Evolutionary conservation across 306 rosid species (phyloP).

Genomic region (Hylodesmum podocarpum): DNA sequence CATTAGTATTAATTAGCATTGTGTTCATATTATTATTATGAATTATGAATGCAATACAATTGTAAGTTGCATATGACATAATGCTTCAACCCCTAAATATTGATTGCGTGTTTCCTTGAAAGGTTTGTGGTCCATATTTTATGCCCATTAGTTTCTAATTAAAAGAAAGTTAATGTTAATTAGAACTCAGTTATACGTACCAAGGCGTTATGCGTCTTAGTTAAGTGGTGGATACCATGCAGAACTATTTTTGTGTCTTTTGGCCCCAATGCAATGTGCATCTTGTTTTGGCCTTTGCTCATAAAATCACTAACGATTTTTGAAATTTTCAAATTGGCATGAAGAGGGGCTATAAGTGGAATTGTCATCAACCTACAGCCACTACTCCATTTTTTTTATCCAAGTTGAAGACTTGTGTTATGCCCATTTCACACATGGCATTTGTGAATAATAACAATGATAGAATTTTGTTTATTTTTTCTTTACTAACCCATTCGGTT

Average conservation of each 20-base stretch:
- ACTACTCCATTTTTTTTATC: not conserved
- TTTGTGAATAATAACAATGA: not conserved
- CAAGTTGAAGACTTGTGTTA: not conserved
- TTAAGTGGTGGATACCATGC: conserved; percentile 16
- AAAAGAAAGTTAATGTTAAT: not conserved
- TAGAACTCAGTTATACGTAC: not conserved
- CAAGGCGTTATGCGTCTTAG: not conserved
- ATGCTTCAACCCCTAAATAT: conserved; percentile 27
- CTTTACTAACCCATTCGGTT: not conserved
- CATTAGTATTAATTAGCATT: conserved; percentile 31
- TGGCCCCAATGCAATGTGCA: not conserved
- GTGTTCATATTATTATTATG: conserved; percentile 14
- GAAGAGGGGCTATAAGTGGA: not conserved
- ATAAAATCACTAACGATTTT: not conserved
- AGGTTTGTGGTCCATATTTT: conserved; percentile 39
- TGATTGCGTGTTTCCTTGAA: conserved; percentile 24
- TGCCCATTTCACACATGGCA: not conserved
- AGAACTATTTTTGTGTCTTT: conserved; percentile 9
- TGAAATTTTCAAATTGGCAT: not conserved
- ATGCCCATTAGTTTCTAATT: conserved; percentile 21
- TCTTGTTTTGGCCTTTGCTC: conserved; percentile 16
- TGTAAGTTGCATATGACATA: conserved; percentile 28
- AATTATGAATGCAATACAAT: conserved; percentile 15
- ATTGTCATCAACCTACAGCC: not conserved
- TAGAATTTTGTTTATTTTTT: not conserved